Percentiles rank a stretch among this genome's conserved stretches.
phyloP scores from a whole-genome alignment of 441 rosid genomes.

The Codiaeum variegatum region DNA sequence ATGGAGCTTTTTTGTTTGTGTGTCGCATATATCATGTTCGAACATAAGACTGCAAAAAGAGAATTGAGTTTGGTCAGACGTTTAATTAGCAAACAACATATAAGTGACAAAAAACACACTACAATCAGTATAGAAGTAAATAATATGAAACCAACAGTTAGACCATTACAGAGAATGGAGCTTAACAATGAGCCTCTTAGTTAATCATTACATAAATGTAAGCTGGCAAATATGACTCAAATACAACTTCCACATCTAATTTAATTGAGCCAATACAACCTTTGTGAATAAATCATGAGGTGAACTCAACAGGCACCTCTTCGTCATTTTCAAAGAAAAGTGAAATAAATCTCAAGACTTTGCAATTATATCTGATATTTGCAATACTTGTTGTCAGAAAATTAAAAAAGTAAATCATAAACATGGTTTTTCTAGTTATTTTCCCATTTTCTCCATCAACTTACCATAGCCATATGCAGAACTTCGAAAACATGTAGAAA shows the following conservation, averaged over 20 bases:
- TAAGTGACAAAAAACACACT: not conserved
- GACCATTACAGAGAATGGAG: not conserved
- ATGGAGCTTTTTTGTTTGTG: conserved; percentile 84
- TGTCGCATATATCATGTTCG: conserved; percentile 89
- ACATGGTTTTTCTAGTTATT: not conserved
- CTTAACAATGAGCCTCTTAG: not conserved
- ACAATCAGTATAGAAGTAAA: not conserved
- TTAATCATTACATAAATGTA: not conserved
- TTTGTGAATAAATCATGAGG: not conserved
- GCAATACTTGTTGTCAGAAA: not conserved
- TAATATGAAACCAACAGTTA: not conserved
- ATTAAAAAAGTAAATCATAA: not conserved
- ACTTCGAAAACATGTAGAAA: not conserved
- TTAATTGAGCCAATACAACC: not conserved
- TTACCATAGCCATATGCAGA: not conserved
- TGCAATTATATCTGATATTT: not conserved
- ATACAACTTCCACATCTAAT: not conserved
- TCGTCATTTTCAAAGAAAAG: not conserved
- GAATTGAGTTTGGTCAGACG: not conserved
- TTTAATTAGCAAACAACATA: not conserved
- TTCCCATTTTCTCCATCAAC: not conserved
- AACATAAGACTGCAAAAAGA: conserved; percentile 67
- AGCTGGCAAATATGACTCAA: not conserved
- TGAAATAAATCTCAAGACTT: not conserved
- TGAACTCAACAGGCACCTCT: not conserved